Evolutionary conservation across 2,329 filamentous ascomycete genomes (phyloP), one percentile per base, ranked within the genome.

Genomic region (Neonectria sp.): DNA sequence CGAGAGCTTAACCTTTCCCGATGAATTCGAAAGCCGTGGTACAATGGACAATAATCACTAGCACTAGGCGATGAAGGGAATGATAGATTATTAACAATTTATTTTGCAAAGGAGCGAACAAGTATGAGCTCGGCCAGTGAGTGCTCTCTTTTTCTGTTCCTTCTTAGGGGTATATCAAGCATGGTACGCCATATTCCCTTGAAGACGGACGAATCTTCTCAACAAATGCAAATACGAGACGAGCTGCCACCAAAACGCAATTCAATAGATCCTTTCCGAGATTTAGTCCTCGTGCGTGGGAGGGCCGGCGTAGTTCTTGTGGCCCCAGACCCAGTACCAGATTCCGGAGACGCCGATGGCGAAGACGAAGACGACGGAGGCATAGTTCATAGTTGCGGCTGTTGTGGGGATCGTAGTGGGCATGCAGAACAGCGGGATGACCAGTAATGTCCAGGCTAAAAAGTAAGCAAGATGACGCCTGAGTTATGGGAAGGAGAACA

Each of bases 361-460:
- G 6, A 85, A 90, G 29, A 91, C 87, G 72, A 94, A 93, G n/a
- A 94, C 92, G 37, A 90, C 92, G 15, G 90, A 90, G 2, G 91
- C 92, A 79, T 93, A 94, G 84, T 94, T 94, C 84, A 93, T 91
- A 45, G 83, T 86, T 21, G 81, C 77, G 33, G 76, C 79, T 0
- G 85, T 86, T 45, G 92, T 89, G 6, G 89, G 89, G n/a, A 92
- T 82, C 49, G 80, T 80, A 0, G 89, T 86, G 0, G 91, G 92
- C 90, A 93, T 92, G 80, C 90, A 94, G 84, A 94, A 94, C 17
- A 94, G 86, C 1, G 92, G 91, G 59, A 93, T 88, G 40, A 90
- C 91, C 60, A 94, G 86, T 15, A 86, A 72, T 61, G 89, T 91
- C 92, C 92, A 94, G 59, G 82, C 88, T 90, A 71, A 61, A 15